A percentile compares a stretch with the other conserved stretches of the same genome.
phyloP scores from a whole-genome alignment of 208 protist species.

The Crithidia sp. region DNA sequence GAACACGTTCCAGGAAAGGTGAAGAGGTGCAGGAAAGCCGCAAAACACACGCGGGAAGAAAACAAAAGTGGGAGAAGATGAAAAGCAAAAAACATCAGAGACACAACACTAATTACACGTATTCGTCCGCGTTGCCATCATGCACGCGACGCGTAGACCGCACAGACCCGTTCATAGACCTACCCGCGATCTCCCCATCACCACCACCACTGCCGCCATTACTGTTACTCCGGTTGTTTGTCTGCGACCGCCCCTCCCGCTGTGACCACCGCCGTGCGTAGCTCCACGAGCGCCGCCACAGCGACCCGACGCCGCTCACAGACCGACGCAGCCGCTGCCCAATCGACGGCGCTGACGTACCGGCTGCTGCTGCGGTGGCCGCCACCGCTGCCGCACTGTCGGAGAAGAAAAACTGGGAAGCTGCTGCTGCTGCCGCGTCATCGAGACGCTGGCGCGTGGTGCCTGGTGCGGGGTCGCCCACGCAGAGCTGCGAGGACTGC shows the following conservation, averaged over 20 bases:
- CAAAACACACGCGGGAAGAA: background rate
- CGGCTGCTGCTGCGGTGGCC: background rate
- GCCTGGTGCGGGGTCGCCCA: slow-evolving; percentile 37
- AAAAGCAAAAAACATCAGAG: no score
- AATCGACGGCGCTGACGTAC: background rate
- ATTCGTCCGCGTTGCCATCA: slow-evolving; percentile 2
- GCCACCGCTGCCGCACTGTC: background rate
- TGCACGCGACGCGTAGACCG: slow-evolving; percentile 2
- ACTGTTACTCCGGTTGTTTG: background rate
- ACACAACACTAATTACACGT: background rate
- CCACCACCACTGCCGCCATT: background rate
- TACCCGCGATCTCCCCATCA: no score
- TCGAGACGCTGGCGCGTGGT: slow-evolving; percentile 35
- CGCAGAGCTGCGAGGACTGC: slow-evolving; percentile 2
- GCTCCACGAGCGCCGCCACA: slow-evolving; percentile 6
- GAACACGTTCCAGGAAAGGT: no score
- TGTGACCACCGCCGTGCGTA: slow-evolving; percentile 5
- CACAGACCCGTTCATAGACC: background rate
- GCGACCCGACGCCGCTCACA: background rate
- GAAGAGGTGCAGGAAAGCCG: no score
- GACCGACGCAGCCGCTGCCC: background rate
- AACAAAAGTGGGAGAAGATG: background rate
- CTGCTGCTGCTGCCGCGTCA: background rate
- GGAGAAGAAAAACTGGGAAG: background rate
- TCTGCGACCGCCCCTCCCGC: background rate